phyloP scores from a whole-genome alignment of 2,329 filamentous ascomycete species.

The Fonsecaea multimorphosa region DNA sequence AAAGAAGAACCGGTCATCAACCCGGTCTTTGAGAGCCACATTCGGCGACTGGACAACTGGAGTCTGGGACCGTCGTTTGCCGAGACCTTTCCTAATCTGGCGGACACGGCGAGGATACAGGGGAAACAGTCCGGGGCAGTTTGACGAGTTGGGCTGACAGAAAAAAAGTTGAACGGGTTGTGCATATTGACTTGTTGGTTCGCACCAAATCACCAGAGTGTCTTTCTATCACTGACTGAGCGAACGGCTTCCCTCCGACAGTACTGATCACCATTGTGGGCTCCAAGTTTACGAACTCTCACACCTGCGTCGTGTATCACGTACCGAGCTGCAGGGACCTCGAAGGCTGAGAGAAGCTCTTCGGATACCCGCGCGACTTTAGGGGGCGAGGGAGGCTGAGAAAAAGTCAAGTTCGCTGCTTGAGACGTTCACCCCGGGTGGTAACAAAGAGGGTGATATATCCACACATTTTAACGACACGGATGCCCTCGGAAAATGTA shows the following conservation, averaged over 20 bases:
- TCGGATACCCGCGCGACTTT: too few relatives aligned
- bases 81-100: conserved; percentile 66
- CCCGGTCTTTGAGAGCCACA: conserved; percentile 81
- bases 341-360: too few relatives aligned
- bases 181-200: not conserved
- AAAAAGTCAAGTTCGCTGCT: too few relatives aligned
- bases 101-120: conserved; percentile 49
- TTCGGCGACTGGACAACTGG: conserved; percentile 80
- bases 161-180: not conserved
- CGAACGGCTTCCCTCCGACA: not conserved
- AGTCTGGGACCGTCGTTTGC: conserved; percentile 73
- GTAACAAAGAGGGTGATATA: too few relatives aligned
- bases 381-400: too few relatives aligned
- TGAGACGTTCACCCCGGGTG: too few relatives aligned
- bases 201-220: not conserved
- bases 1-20: conserved; percentile 76
- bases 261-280: not conserved
- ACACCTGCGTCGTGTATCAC: not conserved
- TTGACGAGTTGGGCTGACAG: not conserved
- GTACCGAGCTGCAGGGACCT: too few relatives aligned
- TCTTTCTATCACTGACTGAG: not conserved
- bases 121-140: not conserved
- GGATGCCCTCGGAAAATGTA: too few relatives aligned
- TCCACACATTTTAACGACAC: too few relatives aligned
- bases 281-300: not conserved